phyloP scores from a whole-genome alignment of 106 monocot genomes.

The Vanilla planifolia region DNA sequence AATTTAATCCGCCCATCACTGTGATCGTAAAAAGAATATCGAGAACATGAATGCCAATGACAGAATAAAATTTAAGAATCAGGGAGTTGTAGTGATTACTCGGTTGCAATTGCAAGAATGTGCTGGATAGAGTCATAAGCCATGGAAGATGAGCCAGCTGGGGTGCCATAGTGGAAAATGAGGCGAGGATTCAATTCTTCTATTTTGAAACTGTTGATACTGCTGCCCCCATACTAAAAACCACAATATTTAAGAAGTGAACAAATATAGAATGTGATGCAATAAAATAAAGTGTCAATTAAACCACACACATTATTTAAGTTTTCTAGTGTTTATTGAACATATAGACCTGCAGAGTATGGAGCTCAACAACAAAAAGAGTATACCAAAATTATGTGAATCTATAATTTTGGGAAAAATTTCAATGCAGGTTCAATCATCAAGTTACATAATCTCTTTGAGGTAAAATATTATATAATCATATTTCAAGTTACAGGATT shows the following conservation, averaged over 20 bases:
- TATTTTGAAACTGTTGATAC: slow-evolving; percentile 23
- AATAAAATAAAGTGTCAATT: too few species aligned
- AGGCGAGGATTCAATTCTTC: slow-evolving; percentile 67
- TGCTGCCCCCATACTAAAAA: slow-evolving; percentile 7
- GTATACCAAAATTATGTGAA: too few species aligned
- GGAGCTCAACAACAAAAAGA: too few species aligned
- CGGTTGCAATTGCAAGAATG: slow-evolving; percentile 71
- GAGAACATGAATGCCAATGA: neutral
- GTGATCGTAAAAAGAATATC: neutral
- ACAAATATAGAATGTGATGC: too few species aligned
- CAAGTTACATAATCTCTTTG: too few species aligned
- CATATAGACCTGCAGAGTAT: too few species aligned
- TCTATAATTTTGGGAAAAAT: too few species aligned
- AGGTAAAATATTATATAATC: too few species aligned
- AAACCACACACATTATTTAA: too few species aligned
- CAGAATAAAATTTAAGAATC: neutral
- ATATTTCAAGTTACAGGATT: too few species aligned
- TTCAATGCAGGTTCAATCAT: too few species aligned
- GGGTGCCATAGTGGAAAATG: slow-evolving; percentile 75
- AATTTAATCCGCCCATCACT: slow-evolving; percentile 89
- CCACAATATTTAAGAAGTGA: neutral
- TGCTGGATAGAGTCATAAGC: slow-evolving; percentile 63
- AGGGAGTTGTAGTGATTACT: slow-evolving; percentile 19
- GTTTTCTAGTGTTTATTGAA: too few species aligned
- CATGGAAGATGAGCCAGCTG: slow-evolving; percentile 38